A percentile compares a stretch with the other conserved stretches of the same genome.
Conservation (phyloP, 164 flowering plant genomes). For the Protea cynaroides region DNA sequence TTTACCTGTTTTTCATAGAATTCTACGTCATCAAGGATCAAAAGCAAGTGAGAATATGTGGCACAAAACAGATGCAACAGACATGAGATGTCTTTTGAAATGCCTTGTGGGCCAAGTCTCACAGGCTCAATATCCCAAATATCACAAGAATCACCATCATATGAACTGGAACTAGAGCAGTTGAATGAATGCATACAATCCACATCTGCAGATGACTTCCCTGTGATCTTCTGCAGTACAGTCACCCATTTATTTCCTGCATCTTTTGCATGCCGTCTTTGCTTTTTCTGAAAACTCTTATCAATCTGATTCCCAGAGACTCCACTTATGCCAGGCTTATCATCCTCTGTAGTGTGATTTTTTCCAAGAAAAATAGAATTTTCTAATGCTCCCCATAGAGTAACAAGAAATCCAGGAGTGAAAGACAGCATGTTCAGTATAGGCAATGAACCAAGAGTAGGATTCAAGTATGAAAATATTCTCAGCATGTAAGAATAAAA, state of each 20-base stretch:
- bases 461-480: constrained; percentile 59
- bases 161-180: constrained; percentile 13
- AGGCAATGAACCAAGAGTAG: constrained; percentile 53
- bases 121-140: constrained; percentile 72
- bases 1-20: constrained; percentile 95
- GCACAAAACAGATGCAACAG: constrained; percentile 87
- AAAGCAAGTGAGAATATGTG: constrained; percentile 73
- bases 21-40: constrained; percentile 93
- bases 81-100: constrained; percentile 55
- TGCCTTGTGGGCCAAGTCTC: constrained; percentile 58
- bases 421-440: constrained; percentile 88
- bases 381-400: constrained; percentile 66
- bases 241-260: constrained; percentile 61
- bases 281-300: constrained; percentile 32
- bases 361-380: constrained; percentile 34
- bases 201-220: constrained; percentile 47
- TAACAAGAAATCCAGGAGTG: constrained; percentile 73
- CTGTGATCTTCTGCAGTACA: constrained; percentile 65
- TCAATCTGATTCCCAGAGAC: constrained; percentile 19
- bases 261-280: constrained; percentile 40
- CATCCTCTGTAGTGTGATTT: constrained; percentile 9
- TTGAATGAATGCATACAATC: constrained; percentile 18
- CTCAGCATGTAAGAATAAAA: constrained; percentile 72
- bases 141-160: constrained; percentile 31
- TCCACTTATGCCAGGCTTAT: constrained; percentile 16